Base-by-base conservation (phyloP, 2,329 filamentous ascomycete species). In the Colletotrichum siamense region DNA sequence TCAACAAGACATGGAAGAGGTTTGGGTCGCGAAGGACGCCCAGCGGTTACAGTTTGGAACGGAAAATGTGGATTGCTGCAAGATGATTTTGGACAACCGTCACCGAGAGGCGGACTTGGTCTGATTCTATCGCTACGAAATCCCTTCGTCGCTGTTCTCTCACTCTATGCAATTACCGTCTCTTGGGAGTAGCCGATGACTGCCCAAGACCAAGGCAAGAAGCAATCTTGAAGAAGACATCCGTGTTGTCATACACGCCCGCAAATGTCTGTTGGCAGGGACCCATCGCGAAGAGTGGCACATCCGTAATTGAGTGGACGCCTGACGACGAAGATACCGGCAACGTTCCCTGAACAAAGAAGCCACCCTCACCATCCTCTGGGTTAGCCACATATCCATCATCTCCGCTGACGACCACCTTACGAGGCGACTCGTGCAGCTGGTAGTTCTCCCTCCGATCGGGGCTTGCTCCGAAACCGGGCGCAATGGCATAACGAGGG, bases 401-500 rank as follows among this genome's bases (percentile, higher is more conserved):
- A 22, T 89, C 87, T 39, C 87, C 85, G 1, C 94, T 24, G 18
- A 75, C 66, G 1, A 62, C 93, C 1, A 94, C 91, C 8, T 83
- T 80, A 24, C 95, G 91, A 1, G 94, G 91, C 0, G 92, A 92
- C 22, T 88, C 86, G 86, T 92, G 92, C 16, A 96, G 92, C 77
- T 89, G 89, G 88, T 93, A 98, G 86, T 94, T 91, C 88, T 97
- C 95, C n/a, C 94, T 89, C 80, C 90, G 91, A 83, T 98, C 95
- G 0, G 95, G 95, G 81, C 91, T 90, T 32, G 94, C 94, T 64
- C 89, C 91, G 26, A 95, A 85, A 64, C 95, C 95, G 34, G 92
- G 90, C 69, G 94, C 95, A 66, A 98, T 91, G 71, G 94, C 94
- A 85, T 96, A 97, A n/a, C 95, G 91, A 8, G 95, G 95, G 82